Conservation (phyloP, 2,329 filamentous ascomycete genomes). For the Cladosporium sp. region DNA sequence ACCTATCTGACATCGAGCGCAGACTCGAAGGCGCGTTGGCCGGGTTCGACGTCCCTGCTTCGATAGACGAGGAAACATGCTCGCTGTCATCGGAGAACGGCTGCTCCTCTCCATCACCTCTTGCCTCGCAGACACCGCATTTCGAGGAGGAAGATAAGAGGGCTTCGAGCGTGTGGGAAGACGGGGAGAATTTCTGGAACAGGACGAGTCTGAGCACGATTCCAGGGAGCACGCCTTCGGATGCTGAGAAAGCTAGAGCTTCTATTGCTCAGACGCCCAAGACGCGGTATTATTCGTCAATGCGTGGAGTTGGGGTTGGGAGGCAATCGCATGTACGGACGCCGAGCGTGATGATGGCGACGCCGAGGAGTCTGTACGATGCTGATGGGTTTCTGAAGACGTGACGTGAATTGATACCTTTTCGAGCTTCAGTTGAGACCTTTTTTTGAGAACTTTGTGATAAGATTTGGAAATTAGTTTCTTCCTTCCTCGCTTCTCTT, state of each 20-base stretch:
- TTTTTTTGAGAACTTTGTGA: not conserved
- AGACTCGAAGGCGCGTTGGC: conserved; percentile 24
- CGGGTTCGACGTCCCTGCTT: conserved; percentile 19
- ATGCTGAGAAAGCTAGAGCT: not conserved
- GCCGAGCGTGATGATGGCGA: conserved; percentile 24
- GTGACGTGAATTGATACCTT: too few species aligned
- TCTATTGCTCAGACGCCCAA: not conserved
- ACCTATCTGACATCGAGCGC: conserved; percentile 19
- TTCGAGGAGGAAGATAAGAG: conserved; percentile 12
- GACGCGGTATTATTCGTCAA: not conserved
- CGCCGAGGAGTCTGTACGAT: conserved; percentile 46
- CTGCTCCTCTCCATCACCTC: not conserved
- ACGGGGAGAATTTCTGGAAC: conserved; percentile 31
- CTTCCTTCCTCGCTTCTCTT: not conserved
- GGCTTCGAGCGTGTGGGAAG: conserved; percentile 39
- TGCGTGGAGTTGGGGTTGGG: conserved; percentile 9
- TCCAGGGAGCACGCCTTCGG: conserved; percentile 4
- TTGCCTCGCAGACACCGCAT: not conserved
- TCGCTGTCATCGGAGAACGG: not conserved
- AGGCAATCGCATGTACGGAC: conserved; percentile 9
- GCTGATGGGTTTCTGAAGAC: conserved; percentile 33
- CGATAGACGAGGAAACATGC: not conserved
- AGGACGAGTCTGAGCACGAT: conserved; percentile 2
- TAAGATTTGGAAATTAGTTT: not conserved
- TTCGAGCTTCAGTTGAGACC: too few species aligned